These are phyloP conservation scores for Prunus davidiana DNA, from an alignment of 306 rosid genomes.

Conservation along the genomic window DNA sequence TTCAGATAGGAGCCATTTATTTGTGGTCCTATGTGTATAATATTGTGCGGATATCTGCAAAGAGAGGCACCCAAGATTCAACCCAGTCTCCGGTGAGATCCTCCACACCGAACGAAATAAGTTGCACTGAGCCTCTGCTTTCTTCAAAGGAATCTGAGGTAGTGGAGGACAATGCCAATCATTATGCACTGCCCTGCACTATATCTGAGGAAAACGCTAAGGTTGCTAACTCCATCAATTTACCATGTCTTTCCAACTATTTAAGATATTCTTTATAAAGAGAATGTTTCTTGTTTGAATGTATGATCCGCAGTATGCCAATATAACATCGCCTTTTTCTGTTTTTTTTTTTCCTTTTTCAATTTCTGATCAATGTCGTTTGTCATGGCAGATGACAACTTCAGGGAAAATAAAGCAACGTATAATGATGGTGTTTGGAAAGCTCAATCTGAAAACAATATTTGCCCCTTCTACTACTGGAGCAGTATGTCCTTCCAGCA, in stretches of 20 bases:
- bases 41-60: slow-evolving; percentile 64
- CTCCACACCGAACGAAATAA: slow-evolving; percentile 24
- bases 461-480: slow-evolving; percentile 78
- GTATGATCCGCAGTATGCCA: not conserved
- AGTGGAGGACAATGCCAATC: slow-evolving; percentile 32
- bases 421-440: slow-evolving; percentile 20
- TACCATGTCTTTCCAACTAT: not conserved
- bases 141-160: slow-evolving; percentile 15
- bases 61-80: slow-evolving; percentile 14
- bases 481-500: slow-evolving; percentile 43
- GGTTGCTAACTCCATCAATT: slow-evolving; percentile 27
- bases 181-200: slow-evolving; percentile 26
- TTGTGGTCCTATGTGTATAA: slow-evolving; percentile 85
- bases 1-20: slow-evolving; percentile 64
- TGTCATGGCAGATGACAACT: slow-evolving; percentile 36
- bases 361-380: not conserved
- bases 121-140: slow-evolving; percentile 30
- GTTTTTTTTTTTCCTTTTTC: not conserved
- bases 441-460: slow-evolving; percentile 49
- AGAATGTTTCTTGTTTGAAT: not conserved
- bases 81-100: slow-evolving; percentile 27
- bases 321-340: not conserved
- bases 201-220: slow-evolving; percentile 26
- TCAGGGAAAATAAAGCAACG: slow-evolving; percentile 29
- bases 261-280: not conserved